Evolutionary conservation across 1,284 basidiomycete species (phyloP).

Genomic region (Takashimella koratensis): DNA sequence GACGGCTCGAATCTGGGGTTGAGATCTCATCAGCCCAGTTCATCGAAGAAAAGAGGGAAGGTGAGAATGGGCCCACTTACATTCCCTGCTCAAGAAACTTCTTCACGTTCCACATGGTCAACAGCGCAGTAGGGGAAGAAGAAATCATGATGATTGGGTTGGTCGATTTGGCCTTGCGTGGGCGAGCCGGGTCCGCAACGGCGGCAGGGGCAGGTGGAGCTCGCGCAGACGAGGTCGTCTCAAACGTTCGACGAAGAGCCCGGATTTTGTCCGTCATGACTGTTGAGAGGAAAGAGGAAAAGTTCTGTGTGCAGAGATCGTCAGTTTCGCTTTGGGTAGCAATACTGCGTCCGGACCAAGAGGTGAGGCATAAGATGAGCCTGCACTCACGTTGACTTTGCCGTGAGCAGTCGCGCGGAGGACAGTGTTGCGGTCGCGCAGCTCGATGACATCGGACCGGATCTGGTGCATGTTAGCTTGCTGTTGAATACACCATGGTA

Average conservation of each 20-base stretch:
- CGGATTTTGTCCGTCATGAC: constrained; percentile 44
- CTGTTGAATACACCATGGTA: neutral
- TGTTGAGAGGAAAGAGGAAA: constrained; percentile 34
- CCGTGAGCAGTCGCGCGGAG: constrained; percentile 35
- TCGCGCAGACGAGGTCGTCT: too few relatives aligned
- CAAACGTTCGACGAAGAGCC: constrained; percentile 33
- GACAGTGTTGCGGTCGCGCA: constrained; percentile 41
- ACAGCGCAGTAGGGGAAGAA: constrained; percentile 86
- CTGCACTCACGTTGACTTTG: constrained; percentile 39
- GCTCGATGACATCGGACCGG: constrained; percentile 40
- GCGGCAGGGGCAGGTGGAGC: too few relatives aligned
- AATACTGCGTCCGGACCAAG: too few relatives aligned
- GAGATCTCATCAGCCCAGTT: constrained; percentile 3
- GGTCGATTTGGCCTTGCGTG: constrained; percentile 44
- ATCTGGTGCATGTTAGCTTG: constrained; percentile 33
- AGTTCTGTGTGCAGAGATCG: too few relatives aligned
- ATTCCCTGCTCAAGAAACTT: constrained; percentile 84
- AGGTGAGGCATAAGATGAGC: too few relatives aligned
- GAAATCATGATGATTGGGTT: constrained; percentile 96
- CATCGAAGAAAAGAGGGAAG: too few relatives aligned
- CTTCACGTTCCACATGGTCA: constrained; percentile 98
- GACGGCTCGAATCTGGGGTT: constrained; percentile 69
- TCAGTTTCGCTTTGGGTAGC: too few relatives aligned
- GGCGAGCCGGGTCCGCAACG: constrained; percentile 49
- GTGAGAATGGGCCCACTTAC: constrained; percentile 52